Evolutionary conservation across 2,329 filamentous ascomycete genomes (phyloP).

Genomic region (Periconia sp.): DNA sequence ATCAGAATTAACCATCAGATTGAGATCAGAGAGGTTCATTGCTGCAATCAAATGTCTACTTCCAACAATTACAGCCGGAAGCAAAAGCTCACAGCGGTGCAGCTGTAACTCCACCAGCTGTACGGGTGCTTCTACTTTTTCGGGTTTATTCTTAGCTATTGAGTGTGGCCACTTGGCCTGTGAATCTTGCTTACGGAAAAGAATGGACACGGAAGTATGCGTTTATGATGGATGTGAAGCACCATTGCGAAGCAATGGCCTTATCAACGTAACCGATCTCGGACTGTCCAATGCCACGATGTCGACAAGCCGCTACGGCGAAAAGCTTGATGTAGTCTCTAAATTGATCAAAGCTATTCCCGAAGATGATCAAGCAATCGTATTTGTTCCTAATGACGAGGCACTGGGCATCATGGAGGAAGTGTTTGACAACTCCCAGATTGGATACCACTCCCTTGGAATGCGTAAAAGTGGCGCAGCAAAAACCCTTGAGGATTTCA

Average conservation of each 20-base stretch:
- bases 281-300: constrained; percentile 18
- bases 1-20: constrained; percentile 24
- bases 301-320: constrained; percentile 34
- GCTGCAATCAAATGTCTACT: constrained; percentile 17
- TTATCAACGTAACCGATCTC: constrained; percentile 30
- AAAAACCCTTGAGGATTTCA: constrained; percentile 36
- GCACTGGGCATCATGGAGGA: constrained; percentile 20
- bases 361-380: constrained; percentile 35
- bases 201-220: constrained; percentile 31
- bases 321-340: constrained; percentile 31
- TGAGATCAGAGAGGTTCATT: constrained; percentile 32
- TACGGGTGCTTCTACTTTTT: constrained; percentile 2
- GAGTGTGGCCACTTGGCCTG: constrained; percentile 39
- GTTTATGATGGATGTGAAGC: constrained; percentile 26
- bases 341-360: constrained; percentile 50
- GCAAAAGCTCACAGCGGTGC: neutral
- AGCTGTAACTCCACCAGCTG: constrained; percentile 27
- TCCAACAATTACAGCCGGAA: constrained; percentile 4
- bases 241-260: constrained; percentile 17
- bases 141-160: constrained; percentile 23
- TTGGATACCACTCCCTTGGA: constrained; percentile 23
- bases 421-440: constrained; percentile 20
- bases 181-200: constrained; percentile 20
- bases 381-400: constrained; percentile 33
- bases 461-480: constrained; percentile 12